Percentiles rank a stretch among this genome's conserved stretches.
These are phyloP conservation scores for Sarcodon sp. DNA, from an alignment of 768 basidiomycete species.

Conservation along the genomic window DNA sequence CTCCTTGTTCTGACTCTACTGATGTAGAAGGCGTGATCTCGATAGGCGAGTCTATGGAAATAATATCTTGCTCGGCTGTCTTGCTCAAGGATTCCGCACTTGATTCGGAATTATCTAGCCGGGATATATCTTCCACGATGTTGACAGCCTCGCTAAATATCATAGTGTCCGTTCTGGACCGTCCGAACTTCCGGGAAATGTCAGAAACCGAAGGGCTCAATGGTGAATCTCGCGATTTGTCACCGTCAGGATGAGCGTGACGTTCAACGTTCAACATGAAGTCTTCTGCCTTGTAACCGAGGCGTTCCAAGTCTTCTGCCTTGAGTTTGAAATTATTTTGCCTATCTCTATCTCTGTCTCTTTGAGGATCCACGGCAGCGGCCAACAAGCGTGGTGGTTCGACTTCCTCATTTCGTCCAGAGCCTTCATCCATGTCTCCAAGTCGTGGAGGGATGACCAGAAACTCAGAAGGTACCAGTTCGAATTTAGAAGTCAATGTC, in stretches of 20 bases:
- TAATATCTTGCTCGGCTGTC: too few relatives aligned
- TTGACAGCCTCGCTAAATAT: constrained; percentile 36
- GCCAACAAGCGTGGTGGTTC: constrained; percentile 27
- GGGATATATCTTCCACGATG: constrained; percentile 25
- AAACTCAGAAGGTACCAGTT: constrained; percentile 73
- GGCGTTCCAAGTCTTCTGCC: not conserved
- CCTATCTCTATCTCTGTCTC: constrained; percentile 1
- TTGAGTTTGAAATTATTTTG: not conserved
- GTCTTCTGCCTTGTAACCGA: not conserved
- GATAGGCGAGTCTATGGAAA: too few relatives aligned
- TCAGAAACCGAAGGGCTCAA: not conserved
- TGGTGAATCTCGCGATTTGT: not conserved
- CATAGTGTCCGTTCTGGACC: constrained; percentile 62
- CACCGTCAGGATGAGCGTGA: too few relatives aligned
- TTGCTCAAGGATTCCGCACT: too few relatives aligned
- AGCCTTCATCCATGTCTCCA: constrained; percentile 16
- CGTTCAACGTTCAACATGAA: too few relatives aligned
- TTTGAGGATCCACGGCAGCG: constrained; percentile 23
- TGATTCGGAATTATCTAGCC: constrained; percentile 7
- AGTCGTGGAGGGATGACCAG: constrained; percentile 58
- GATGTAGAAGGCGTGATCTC: too few relatives aligned
- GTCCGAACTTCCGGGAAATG: constrained; percentile 8
- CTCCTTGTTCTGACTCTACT: too few relatives aligned
- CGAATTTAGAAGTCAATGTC: constrained; percentile 66
- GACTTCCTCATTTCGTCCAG: constrained; percentile 12